Base-by-base conservation (phyloP, 1,139 yeast species). In the Yueomyces sp. region DNA sequence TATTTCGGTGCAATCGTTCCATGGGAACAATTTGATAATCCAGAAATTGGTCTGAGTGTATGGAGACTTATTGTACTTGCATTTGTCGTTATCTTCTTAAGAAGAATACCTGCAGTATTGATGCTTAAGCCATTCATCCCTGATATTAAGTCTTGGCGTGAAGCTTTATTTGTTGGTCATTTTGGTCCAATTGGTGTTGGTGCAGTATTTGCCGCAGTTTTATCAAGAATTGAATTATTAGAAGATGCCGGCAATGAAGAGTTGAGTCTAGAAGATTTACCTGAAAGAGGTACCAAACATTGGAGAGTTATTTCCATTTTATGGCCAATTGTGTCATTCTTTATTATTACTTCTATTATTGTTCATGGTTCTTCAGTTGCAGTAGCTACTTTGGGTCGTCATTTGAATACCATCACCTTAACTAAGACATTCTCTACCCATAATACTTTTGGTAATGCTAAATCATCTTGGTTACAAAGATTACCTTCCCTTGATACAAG, bases 151-250 rank as follows among this genome's bases (percentile, higher is more conserved):
- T 78, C 89, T 36, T 89, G 96, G 96, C 76, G 95, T 62, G 97
- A 91, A 59, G 96, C 96, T 0, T 59, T 89, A 4, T 87, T 91
- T 57, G 89, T 95, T 61, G 97, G 97, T 27, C 96, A 89, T 66
- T 91, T 91, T 61, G 97, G 98, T 39, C 97, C 97, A 7, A 86
- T 91, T 59, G 98, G 98, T 43, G 97, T 91, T 7, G 97, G 97
- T 49, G 97, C 97, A 1, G 76, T 91, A 25, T 91, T 85, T 64
- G 95, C 95, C 26, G 79, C 89, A 11, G 81, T 91, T 46, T 67
- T 89, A 52, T 91, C 96, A 1, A 73, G 93, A 51, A 76, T 78
- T 19, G 91, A 84, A 51, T 69, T 91, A 39, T 95, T 86, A 56
- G 69, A 67, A 9, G 62, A 63, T 37, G 65, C 63, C 29, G 70